Evolutionary conservation across 1,139 yeast genomes (phyloP).

Genomic region (Scheffersomyces illinoinensis): DNA sequence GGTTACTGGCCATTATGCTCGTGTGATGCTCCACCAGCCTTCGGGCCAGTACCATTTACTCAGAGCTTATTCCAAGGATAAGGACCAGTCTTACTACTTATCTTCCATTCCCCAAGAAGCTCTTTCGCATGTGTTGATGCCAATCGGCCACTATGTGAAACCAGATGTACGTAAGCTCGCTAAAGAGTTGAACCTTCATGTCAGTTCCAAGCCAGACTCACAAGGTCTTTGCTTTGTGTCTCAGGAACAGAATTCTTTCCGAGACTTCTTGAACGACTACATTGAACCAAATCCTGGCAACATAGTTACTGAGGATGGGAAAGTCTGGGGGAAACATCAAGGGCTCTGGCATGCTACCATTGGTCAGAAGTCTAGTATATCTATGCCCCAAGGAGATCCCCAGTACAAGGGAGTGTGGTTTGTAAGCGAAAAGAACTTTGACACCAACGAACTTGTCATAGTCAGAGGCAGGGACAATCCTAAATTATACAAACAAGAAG

Average conservation of each 20-base stretch:
- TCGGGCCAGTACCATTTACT: conserved; percentile 48
- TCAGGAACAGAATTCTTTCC: conserved; percentile 68
- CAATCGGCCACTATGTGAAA: conserved; percentile 76
- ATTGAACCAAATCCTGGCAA: conserved; percentile 74
- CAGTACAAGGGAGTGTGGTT: conserved; percentile 80
- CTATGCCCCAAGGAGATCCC: conserved; percentile 88
- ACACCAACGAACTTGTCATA: conserved; percentile 71
- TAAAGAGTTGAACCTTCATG: conserved; percentile 47
- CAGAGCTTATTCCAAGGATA: conserved; percentile 58
- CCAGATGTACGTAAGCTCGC: conserved; percentile 76
- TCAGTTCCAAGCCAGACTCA: conserved; percentile 83
- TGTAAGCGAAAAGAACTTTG: conserved; percentile 67
- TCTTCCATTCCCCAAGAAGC: conserved; percentile 59
- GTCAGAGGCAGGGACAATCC: conserved; percentile 73
- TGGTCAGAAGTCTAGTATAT: conserved; percentile 79
- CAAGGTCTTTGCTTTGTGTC: conserved; percentile 94
- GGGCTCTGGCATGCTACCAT: conserved; percentile 96
- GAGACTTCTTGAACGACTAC: conserved; percentile 74
- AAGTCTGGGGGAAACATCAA: conserved; percentile 74
- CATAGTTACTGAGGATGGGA: conserved; percentile 71
- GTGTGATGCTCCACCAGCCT: conserved; percentile 44
- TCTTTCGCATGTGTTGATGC: conserved; percentile 61
- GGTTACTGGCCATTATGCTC: conserved; percentile 92
- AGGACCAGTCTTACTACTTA: conserved; percentile 91
- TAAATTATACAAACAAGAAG: conserved; percentile 48